Evolutionary conservation across 768 basidiomycete genomes (phyloP).

Genomic region (Tulasnella sp.): DNA sequence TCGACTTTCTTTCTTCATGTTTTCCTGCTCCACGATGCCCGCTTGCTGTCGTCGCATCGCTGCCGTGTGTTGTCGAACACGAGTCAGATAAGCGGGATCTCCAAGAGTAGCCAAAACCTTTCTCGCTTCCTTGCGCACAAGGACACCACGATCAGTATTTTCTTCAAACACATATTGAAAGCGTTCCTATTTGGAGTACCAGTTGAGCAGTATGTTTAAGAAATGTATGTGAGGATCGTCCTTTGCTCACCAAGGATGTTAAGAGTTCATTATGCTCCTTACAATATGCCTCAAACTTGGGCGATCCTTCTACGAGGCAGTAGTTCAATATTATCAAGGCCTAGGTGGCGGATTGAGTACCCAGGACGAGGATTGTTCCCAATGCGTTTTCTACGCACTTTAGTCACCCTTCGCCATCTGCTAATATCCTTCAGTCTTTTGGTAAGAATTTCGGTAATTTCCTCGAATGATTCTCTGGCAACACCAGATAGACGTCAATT

Average conservation of each 20-base stretch:
- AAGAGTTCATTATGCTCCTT: slow-evolving; percentile 3
- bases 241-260: background rate
- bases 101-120: background rate
- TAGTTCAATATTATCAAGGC: slow-evolving; percentile 11
- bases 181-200: background rate
- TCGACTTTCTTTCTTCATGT: too few species aligned
- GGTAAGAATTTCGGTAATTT: slow-evolving; percentile 7
- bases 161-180: slow-evolving; percentile 4
- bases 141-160: slow-evolving; percentile 1
- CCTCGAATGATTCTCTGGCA: slow-evolving; percentile 4
- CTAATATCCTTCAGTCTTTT: slow-evolving; percentile 3
- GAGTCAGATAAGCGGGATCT: slow-evolving; percentile 8
- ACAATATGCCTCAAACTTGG: slow-evolving; percentile 7
- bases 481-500: too few species aligned
- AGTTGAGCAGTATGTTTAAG: background rate
- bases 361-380: background rate
- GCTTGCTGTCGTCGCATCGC: background rate
- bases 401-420: slow-evolving; percentile 8
- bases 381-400: background rate
- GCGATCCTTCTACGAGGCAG: slow-evolving; percentile 10
- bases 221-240: background rate
- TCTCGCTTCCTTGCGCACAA: slow-evolving; percentile 7
- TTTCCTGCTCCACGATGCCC: background rate
- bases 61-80: background rate
- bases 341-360: background rate